These are phyloP conservation scores for Colletotrichum orbiculare DNA, from an alignment of 2,329 filamentous ascomycete genomes.

Conservation along the genomic window DNA sequence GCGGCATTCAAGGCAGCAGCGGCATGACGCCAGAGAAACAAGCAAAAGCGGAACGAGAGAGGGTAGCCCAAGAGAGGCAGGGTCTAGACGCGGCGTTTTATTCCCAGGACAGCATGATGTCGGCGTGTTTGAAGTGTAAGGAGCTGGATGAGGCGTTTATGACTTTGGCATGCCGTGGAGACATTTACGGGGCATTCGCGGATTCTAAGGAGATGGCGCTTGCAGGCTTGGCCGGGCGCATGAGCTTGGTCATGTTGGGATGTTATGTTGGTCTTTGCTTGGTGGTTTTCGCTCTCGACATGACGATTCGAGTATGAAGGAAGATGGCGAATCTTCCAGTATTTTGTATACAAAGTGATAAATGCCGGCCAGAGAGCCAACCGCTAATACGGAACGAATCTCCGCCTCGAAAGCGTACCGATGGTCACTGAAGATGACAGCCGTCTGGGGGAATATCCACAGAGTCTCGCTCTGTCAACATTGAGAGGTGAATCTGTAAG, in stretches of 20 bases:
- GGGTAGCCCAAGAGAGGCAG: neutral
- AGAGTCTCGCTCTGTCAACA: neutral
- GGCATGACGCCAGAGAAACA: constrained; percentile 48
- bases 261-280: constrained; percentile 14
- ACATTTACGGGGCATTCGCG: constrained; percentile 20
- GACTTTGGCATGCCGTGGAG: constrained; percentile 21
- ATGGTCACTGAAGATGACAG: too few relatives aligned
- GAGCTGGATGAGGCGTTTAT: constrained; percentile 36
- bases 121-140: constrained; percentile 26
- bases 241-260: constrained; percentile 18
- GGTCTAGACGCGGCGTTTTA: constrained; percentile 26
- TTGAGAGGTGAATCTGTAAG: neutral
- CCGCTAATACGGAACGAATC: constrained; percentile 17
- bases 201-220: neutral
- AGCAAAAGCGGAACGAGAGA: neutral
- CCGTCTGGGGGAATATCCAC: neutral
- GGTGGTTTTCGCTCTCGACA: constrained; percentile 6
- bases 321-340: constrained; percentile 7
- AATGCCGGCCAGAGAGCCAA: constrained; percentile 13
- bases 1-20: constrained; percentile 52
- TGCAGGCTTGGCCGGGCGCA: constrained; percentile 16
- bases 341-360: constrained; percentile 27
- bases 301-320: constrained; percentile 17
- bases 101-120: constrained; percentile 28
- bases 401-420: neutral